Percentiles rank a stretch among this genome's conserved stretches.
These are phyloP conservation scores for Lichenothelia convexa DNA, from an alignment of 495 filamentous ascomycete genomes.

Conservation along the genomic window DNA sequence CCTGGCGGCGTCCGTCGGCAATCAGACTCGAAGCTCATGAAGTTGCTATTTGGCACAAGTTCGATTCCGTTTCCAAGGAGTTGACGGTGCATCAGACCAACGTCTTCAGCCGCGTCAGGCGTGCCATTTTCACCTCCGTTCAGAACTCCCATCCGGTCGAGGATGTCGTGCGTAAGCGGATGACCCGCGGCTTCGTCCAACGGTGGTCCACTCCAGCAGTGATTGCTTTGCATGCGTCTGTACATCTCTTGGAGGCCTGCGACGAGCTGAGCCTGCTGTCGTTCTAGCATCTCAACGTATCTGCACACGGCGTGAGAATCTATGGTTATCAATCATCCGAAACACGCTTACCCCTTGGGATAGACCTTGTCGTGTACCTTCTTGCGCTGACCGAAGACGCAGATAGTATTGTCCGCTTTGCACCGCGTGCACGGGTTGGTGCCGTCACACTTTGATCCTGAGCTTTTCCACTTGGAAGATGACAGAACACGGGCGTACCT, in stretches of 20 bases:
- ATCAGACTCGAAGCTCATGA: slow-evolving; percentile 34
- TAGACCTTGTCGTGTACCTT: slow-evolving; percentile 27
- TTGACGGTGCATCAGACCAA: slow-evolving; percentile 33
- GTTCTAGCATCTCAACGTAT: slow-evolving; percentile 56
- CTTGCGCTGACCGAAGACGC: slow-evolving; percentile 24
- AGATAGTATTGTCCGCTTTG: slow-evolving; percentile 30
- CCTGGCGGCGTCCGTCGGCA: slow-evolving; percentile 22
- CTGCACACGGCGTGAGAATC: slow-evolving; percentile 19
- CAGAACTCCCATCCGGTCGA: slow-evolving; percentile 39
- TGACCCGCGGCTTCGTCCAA: slow-evolving; percentile 36
- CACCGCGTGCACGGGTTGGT: slow-evolving; percentile 49
- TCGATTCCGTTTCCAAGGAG: slow-evolving; percentile 31
- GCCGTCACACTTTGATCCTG: slow-evolving; percentile 37
- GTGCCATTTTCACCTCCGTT: slow-evolving; percentile 21
- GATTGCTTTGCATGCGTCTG: slow-evolving; percentile 28
- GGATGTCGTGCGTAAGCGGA: slow-evolving; percentile 47
- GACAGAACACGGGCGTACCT: slow-evolving; percentile 25
- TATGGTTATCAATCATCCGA: not conserved
- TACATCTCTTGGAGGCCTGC: slow-evolving; percentile 44
- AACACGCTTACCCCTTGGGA: slow-evolving; percentile 20
- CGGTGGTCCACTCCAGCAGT: slow-evolving; percentile 36
- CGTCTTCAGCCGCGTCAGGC: slow-evolving; percentile 31
- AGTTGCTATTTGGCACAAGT: slow-evolving; percentile 33
- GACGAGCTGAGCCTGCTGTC: slow-evolving; percentile 46
- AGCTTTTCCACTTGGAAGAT: not conserved